phyloP scores from a whole-genome alignment of 495 filamentous ascomycete genomes.

The Xylaria grammica region DNA sequence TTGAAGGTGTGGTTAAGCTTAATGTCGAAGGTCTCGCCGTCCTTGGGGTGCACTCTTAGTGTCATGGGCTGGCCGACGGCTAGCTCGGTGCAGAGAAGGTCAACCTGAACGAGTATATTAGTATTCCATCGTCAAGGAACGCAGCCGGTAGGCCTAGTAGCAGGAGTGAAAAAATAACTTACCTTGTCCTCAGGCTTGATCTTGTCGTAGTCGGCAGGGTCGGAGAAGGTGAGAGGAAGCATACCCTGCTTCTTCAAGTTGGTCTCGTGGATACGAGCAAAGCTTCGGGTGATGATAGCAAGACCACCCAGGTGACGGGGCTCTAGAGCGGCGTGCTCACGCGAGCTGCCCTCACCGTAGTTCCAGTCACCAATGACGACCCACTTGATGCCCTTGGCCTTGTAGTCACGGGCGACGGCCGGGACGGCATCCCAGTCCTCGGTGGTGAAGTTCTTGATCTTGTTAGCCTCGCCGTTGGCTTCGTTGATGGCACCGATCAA shows the following conservation, averaged over 20 bases:
- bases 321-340: conserved; percentile 98
- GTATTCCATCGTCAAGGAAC: conserved; percentile 7
- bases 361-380: conserved; percentile 99
- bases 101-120: conserved; percentile 52
- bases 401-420: conserved; percentile 96
- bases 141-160: not conserved
- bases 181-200: conserved; percentile 89
- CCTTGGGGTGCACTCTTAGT: conserved; percentile 86
- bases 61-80: conserved; percentile 94
- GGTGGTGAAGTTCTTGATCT: conserved; percentile 89
- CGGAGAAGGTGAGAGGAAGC: conserved; percentile 93
- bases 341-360: conserved; percentile 96
- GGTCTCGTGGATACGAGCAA: conserved; percentile 99
- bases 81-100: conserved; percentile 87
- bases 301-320: conserved; percentile 96
- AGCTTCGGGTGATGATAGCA: conserved; percentile 93
- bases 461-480: conserved; percentile 97
- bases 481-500: conserved; percentile 96
- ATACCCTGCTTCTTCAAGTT: conserved; percentile 99
- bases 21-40: conserved; percentile 78
- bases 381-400: conserved; percentile 93
- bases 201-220: conserved; percentile 97
- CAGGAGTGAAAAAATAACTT: conserved; percentile 29
- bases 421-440: conserved; percentile 87
- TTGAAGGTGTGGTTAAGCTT: conserved; percentile 96